Evolutionary conservation across 106 monocot genomes (phyloP).

Genomic region (Dioscorea alata): DNA sequence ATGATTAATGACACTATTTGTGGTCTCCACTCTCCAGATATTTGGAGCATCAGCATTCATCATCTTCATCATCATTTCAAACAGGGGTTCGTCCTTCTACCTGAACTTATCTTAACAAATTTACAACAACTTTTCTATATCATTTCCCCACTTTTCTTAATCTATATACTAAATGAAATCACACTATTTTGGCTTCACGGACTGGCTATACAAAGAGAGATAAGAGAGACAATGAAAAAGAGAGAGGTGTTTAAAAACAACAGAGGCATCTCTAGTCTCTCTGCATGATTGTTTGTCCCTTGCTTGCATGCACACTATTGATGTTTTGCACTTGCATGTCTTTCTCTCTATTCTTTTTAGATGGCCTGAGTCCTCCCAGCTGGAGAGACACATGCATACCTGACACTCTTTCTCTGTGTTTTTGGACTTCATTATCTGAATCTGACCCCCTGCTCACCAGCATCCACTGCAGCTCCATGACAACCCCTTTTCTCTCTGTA

Average conservation of each 20-base stretch:
- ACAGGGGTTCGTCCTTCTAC: background rate
- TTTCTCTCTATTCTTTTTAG: background rate
- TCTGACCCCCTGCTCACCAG: background rate
- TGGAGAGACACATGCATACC: constrained; percentile 15
- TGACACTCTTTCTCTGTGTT: constrained; percentile 8
- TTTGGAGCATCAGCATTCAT: background rate
- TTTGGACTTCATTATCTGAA: constrained; percentile 20
- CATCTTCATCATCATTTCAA: background rate
- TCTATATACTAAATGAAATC: no score
- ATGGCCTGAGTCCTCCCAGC: constrained; percentile 1
- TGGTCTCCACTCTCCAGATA: background rate
- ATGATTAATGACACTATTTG: background rate
- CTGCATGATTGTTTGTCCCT: background rate
- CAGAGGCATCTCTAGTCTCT: background rate
- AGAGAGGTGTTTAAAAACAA: background rate
- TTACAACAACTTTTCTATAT: background rate
- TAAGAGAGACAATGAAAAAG: no score
- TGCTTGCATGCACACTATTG: background rate
- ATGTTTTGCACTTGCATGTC: background rate
- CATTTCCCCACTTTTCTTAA: background rate
- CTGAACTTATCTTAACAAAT: background rate
- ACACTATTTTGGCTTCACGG: background rate
- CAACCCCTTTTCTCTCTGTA: no score
- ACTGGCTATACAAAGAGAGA: background rate
- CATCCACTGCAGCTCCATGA: no score